Evolutionary conservation across 2,329 filamentous ascomycete genomes (phyloP), one percentile per base, ranked within the genome.

Genomic region (Aspergillus nomiae): DNA sequence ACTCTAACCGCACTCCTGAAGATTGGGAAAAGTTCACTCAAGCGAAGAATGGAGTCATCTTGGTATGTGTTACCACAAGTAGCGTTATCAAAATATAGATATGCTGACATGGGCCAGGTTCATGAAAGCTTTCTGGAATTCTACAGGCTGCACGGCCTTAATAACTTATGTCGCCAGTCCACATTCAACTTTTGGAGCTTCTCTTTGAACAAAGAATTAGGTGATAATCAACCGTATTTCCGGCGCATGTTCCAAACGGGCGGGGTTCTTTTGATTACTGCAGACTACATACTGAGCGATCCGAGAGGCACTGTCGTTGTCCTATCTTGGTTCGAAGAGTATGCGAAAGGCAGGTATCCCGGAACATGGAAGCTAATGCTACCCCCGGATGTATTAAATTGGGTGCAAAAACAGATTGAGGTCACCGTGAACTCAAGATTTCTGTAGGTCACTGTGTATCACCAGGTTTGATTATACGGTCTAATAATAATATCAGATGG

Each of bases 221-320:
- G 69, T 41, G 67, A 72, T 51, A 48, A 62, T 19, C 59, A 62
- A 28, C 61, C 65, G 4, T 66, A 77, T 54, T 70, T 76, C 30
- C 70, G 78, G 62, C 73, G 76, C 16, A 64, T 82, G 6, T 81
- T 82, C 34, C 75, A 76, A 8, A 65, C 73, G 53, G 79, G 78
- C 9, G 69, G 66, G 10, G 75, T 75, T 1, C 72, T 80, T 30
- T 70, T 82, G 8, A 63, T 82, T 19, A 80, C 80, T 1, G 78
- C 81, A 62, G 78, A 80, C 51, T 69, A 78, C 14, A 74, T 80
- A 60, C 36, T 74, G 63, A 59, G 64, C 50, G 70, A 77, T 9
- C 68, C 74, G 0, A 65, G 73, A 21, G 69, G 62, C 24, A 70
- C 76, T 1, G 54, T 77, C 2, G 65, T 73, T 6, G 70, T 79